Evolutionary conservation across 1,284 basidiomycete genomes (phyloP), one percentile per base, ranked within the genome.

Genomic region (Schizophyllum amplum): DNA sequence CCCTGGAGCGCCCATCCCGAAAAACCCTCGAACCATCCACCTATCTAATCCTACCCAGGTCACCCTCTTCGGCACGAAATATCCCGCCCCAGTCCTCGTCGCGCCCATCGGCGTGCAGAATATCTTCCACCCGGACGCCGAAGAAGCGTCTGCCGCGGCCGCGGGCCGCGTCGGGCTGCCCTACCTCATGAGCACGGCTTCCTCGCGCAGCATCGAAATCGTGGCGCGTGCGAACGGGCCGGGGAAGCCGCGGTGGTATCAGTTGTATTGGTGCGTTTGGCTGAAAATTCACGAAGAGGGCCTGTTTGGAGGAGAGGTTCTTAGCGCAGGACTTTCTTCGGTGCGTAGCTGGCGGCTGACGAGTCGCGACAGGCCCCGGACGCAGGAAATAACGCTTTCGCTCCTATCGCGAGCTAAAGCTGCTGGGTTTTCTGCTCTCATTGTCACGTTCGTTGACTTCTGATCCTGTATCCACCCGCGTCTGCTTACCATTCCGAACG

Each of bases 31-130:
- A n/a, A n/a, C n/a, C n/a, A n/a, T n/a, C n/a, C n/a, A 27, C 47
- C 25, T 46, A 47, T 53, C 11, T 58, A 54, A 66, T 23, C 64
- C 47, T 58, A 9, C 5, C 21, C 58, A 87, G 85, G 83, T 79
- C 1, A 84, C 79, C 13, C 72, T 87, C 47, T 87, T 92, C 64
- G 90, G 89, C 2, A 78, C 84, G 42, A 86, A 74, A 42, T 72
- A 86, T 56, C 70, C 80, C 5, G 74, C 81, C 0, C 90, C 90
- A 0, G 64, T 92, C 13, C 72, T 90, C 58, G 70, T 92, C 55
- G 86, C 84, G 0, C 90, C 90, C 0, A 79, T 93, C 47, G 90
- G 90, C 5, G 83, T 86, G 3, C 90, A 91, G 65, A 82, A 78
- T 7, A 81, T 89, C 59, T 78, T 87, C 62, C 80, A 85, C 63